These are phyloP conservation scores for Vararia minispora DNA, from an alignment of 768 basidiomycete species.

Conservation along the genomic window DNA sequence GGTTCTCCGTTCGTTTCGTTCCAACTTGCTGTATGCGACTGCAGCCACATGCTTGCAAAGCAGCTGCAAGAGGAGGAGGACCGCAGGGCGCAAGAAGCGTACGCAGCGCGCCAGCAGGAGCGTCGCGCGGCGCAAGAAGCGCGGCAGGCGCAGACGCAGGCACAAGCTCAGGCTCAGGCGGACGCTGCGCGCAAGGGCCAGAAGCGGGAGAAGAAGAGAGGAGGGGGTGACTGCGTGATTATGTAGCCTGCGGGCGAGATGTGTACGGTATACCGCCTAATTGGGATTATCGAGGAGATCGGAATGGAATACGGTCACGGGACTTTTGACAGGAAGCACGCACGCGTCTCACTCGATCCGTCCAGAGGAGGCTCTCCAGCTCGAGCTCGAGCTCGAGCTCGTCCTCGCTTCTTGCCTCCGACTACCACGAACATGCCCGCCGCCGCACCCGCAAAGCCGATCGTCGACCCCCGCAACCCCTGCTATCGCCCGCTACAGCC, in stretches of 20 bases:
- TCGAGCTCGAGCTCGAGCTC: too few species aligned
- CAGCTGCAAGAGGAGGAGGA: conserved; percentile 81
- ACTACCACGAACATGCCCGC: too few species aligned
- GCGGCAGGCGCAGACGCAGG: conserved; percentile 6
- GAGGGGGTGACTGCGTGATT: conserved; percentile 49
- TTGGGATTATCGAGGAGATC: too few species aligned
- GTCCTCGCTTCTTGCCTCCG: too few species aligned
- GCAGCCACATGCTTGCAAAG: conserved; percentile 56
- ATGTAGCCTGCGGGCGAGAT: conserved; percentile 39
- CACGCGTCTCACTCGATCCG: too few species aligned
- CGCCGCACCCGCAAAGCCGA: too few species aligned
- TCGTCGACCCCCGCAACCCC: too few species aligned
- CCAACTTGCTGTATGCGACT: neutral
- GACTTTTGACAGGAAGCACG: too few species aligned
- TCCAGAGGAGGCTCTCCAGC: too few species aligned
- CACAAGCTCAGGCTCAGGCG: conserved; percentile 15
- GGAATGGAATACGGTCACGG: too few species aligned
- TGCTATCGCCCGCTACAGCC: too few species aligned
- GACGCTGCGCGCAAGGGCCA: conserved; percentile 23
- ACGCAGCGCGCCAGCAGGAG: conserved; percentile 26
- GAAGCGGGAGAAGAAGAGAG: conserved; percentile 29
- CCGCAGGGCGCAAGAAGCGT: conserved; percentile 22
- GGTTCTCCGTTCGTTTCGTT: conserved; percentile 3
- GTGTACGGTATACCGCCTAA: too few species aligned
- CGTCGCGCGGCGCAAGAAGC: conserved; percentile 22